Evolutionary conservation across 139 green algal genomes (phyloP).

Genomic region (Monoraphidium neglectum): DNA sequence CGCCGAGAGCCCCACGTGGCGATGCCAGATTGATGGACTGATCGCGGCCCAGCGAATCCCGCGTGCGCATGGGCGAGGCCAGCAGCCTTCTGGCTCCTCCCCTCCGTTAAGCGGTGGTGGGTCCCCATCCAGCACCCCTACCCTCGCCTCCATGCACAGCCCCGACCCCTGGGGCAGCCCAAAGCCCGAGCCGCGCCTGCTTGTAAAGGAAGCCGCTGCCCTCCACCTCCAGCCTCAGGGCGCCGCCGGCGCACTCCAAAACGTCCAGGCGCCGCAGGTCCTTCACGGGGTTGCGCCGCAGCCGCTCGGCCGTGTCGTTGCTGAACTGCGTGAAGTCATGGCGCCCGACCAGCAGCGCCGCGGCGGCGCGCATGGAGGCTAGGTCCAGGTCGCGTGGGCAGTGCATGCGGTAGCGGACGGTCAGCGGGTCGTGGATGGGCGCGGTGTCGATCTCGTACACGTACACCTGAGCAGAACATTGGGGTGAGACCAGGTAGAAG

Average conservation of each 20-base stretch:
- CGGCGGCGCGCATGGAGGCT: slow-evolving; percentile 43
- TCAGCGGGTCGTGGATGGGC: slow-evolving; percentile 44
- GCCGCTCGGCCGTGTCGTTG: slow-evolving; percentile 38
- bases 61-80: too few species aligned
- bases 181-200: slow-evolving; percentile 22
- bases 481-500: too few species aligned
- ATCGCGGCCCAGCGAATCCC: too few species aligned
- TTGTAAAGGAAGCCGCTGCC: slow-evolving; percentile 83
- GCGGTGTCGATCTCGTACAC: slow-evolving; percentile 56
- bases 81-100: too few species aligned
- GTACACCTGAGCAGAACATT: slow-evolving; percentile 64
- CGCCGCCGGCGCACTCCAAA: slow-evolving; percentile 30
- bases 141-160: too few species aligned
- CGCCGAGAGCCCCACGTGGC: too few species aligned
- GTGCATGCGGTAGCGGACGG: slow-evolving; percentile 33
- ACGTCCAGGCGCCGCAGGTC: slow-evolving; percentile 60
- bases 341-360: slow-evolving; percentile 52
- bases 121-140: too few species aligned
- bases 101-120: too few species aligned
- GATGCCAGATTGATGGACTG: too few species aligned
- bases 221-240: slow-evolving; percentile 45
- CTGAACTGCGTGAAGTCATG: slow-evolving; percentile 79
- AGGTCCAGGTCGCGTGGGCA: slow-evolving; percentile 43
- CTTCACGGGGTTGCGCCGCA: slow-evolving; percentile 55
- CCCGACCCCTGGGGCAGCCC: too few species aligned